Conservation (phyloP, 768 basidiomycete species). For the Mycena belliarum region DNA sequence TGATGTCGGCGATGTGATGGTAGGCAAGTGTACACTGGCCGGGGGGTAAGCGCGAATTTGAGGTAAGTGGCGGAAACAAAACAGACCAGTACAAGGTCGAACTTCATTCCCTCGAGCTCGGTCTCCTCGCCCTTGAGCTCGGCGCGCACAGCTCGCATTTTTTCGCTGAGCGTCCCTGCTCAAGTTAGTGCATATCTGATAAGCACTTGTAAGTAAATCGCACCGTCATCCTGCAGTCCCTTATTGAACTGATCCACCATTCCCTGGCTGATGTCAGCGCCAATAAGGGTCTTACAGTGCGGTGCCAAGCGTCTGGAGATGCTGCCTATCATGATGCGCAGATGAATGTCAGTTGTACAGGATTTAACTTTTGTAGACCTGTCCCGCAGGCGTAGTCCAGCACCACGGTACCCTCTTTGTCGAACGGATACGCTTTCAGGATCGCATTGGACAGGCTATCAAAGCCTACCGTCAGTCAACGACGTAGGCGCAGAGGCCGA, state of each 20-base stretch:
- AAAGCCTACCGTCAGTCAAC: background rate
- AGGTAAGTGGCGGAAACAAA: background rate
- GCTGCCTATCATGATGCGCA: constrained; percentile 43
- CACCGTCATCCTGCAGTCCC: constrained; percentile 53
- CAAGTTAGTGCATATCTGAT: background rate
- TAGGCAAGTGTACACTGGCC: constrained; percentile 62
- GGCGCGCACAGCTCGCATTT: constrained; percentile 63
- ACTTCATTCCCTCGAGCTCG: constrained; percentile 53
- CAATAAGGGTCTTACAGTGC: constrained; percentile 63
- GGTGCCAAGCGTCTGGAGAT: constrained; percentile 62
- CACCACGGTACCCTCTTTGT: constrained; percentile 17
- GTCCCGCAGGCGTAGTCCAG: constrained; percentile 27
- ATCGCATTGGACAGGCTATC: constrained; percentile 20
- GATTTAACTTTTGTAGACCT: constrained; percentile 1
- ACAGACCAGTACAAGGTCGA: constrained; percentile 73
- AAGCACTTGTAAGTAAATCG: background rate
- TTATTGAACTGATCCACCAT: constrained; percentile 72
- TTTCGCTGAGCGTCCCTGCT: constrained; percentile 50
- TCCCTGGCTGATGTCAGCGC: constrained; percentile 75
- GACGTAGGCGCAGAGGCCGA: background rate
- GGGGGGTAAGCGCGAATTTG: background rate
- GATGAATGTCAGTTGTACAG: no score
- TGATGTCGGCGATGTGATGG: constrained; percentile 58
- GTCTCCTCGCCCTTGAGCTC: constrained; percentile 48
- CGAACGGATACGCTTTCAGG: constrained; percentile 21